Percentiles rank a stretch among this genome's conserved stretches.
Conservation (phyloP, 495 filamentous ascomycete species). For the Xylaria grammica region DNA sequence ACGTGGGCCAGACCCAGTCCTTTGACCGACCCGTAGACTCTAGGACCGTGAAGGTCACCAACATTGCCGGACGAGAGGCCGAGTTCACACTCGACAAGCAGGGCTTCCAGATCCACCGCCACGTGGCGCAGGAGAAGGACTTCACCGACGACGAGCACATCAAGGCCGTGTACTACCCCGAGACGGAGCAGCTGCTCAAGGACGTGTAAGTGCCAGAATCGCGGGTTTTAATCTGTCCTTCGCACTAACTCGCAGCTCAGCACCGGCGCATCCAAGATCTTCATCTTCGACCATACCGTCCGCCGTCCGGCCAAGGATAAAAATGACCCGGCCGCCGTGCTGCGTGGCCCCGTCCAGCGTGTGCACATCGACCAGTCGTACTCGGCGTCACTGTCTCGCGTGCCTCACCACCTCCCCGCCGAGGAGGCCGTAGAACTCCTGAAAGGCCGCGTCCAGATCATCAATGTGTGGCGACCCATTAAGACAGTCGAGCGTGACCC, state of each 20-base stretch:
- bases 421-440: constrained; percentile 66
- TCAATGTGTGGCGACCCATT: constrained; percentile 82
- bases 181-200: constrained; percentile 68
- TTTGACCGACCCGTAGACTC: constrained; percentile 50
- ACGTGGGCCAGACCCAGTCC: constrained; percentile 54
- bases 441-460: constrained; percentile 71
- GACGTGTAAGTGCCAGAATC: constrained; percentile 57
- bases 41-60: constrained; percentile 45
- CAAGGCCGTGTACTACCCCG: constrained; percentile 67
- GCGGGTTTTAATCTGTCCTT: background rate
- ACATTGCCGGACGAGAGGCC: constrained; percentile 44
- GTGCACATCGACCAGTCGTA: constrained; percentile 80
- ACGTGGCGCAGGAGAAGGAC: constrained; percentile 56
- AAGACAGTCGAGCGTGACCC: constrained; percentile 67
- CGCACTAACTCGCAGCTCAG: constrained; percentile 44
- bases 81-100: constrained; percentile 49
- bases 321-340: background rate
- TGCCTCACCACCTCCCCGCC: constrained; percentile 62
- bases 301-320: constrained; percentile 55
- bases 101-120: constrained; percentile 48
- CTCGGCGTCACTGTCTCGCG: constrained; percentile 58
- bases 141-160: constrained; percentile 75
- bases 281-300: constrained; percentile 80
- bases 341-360: constrained; percentile 66
- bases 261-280: constrained; percentile 66